phyloP scores from a whole-genome alignment of 2,329 filamentous ascomycete genomes.

The Epichloe amarillans region DNA sequence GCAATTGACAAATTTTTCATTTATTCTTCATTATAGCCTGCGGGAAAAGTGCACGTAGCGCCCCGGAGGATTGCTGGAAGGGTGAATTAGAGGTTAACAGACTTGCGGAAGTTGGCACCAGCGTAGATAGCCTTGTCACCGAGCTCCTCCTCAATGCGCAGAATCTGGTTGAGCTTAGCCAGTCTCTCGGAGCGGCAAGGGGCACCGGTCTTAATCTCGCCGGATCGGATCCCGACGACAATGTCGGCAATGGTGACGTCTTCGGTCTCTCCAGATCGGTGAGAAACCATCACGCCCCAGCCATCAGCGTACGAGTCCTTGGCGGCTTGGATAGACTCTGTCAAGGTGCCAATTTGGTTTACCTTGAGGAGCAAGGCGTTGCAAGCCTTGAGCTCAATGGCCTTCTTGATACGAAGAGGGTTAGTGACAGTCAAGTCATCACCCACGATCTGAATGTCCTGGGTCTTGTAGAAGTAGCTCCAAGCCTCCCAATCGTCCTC shows the following conservation, averaged over 20 bases:
- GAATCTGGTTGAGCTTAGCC: constrained; percentile 99
- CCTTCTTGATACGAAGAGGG: constrained; percentile 98
- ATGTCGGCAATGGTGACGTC: constrained; percentile 99
- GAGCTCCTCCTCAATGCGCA: constrained; percentile 98
- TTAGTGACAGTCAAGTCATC: constrained; percentile 99
- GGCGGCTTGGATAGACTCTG: constrained; percentile 96
- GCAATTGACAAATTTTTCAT: background rate
- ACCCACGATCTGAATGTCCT: constrained; percentile 95
- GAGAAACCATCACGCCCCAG: constrained; percentile 99
- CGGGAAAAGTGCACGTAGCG: background rate
- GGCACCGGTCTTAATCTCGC: constrained; percentile 98
- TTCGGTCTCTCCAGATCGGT: constrained; percentile 98
- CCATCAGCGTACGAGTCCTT: constrained; percentile 93
- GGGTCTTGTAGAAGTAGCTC: constrained; percentile 99
- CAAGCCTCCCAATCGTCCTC: constrained; percentile 99
- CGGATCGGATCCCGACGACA: constrained; percentile 87
- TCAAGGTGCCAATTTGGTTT: constrained; percentile 99
- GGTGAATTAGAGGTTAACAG: constrained; percentile 68
- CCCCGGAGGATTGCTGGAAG: background rate
- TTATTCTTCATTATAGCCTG: constrained; percentile 1
- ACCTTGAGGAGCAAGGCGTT: constrained; percentile 98
- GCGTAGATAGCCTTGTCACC: constrained; percentile 85
- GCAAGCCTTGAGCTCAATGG: constrained; percentile 97
- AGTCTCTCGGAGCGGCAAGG: constrained; percentile 94
- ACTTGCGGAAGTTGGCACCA: constrained; percentile 79